phyloP scores from a whole-genome alignment of 331 rosid species.

The Quercus lobata region DNA sequence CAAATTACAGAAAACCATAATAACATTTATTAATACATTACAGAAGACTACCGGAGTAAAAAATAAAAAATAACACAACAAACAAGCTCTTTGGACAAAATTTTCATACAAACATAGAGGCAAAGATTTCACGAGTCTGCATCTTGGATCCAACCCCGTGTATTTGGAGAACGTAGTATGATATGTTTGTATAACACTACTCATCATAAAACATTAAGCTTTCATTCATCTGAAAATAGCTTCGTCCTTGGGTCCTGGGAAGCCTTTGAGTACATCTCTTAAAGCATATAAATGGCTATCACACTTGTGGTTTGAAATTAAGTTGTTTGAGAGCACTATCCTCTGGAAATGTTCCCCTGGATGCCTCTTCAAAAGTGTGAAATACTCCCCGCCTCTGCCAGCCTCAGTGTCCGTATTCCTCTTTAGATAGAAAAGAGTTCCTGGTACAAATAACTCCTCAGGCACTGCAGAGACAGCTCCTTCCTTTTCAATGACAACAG shows the following conservation, averaged over 20 bases:
- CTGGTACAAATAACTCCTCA: constrained; percentile 83
- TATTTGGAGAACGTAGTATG: not conserved
- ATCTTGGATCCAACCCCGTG: not conserved
- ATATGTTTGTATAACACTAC: not conserved
- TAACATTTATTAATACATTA: not conserved
- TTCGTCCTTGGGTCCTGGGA: constrained; percentile 58
- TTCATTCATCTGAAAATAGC: constrained; percentile 33
- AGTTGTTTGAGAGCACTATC: constrained; percentile 71
- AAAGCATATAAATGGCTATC: constrained; percentile 82
- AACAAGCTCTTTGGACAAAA: not conserved
- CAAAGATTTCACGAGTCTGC: not conserved
- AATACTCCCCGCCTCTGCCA: constrained; percentile 30
- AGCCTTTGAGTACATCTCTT: constrained; percentile 85
- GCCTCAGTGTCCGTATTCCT: constrained; percentile 45
- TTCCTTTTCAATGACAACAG: constrained; percentile 27
- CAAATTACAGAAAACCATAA: not conserved
- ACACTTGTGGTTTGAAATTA: constrained; percentile 82
- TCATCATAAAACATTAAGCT: not conserved
- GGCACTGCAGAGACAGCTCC: constrained; percentile 33
- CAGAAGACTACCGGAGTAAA: not conserved
- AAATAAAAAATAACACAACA: not conserved
- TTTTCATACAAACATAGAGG: not conserved
- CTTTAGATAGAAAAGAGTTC: constrained; percentile 72
- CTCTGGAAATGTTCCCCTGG: constrained; percentile 79
- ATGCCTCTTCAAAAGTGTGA: constrained; percentile 68